Conservation (phyloP, 306 rosid species). For the Prunus fruticosa region DNA sequence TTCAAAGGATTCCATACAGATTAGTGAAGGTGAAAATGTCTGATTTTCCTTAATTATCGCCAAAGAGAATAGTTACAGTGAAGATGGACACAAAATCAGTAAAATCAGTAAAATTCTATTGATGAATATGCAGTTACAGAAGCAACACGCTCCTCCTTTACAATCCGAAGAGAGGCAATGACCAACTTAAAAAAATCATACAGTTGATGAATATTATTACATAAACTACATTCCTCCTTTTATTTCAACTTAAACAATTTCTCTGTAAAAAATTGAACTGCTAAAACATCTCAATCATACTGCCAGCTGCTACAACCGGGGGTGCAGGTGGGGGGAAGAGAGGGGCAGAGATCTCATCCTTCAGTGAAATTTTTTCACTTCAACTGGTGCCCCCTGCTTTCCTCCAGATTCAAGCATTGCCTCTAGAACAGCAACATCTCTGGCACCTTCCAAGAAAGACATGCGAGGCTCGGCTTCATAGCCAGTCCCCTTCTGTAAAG, state of each 20-base stretch:
- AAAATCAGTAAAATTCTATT: not conserved
- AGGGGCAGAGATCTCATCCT: constrained; percentile 10
- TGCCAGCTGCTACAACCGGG: not conserved
- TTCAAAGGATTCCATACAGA: too few relatives aligned
- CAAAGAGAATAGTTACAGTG: not conserved
- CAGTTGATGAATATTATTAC: not conserved
- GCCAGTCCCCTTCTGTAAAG: constrained; percentile 44
- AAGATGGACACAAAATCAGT: too few relatives aligned
- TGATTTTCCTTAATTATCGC: not conserved
- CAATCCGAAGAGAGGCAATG: not conserved
- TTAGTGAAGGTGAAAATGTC: too few relatives aligned
- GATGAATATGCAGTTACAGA: not conserved
- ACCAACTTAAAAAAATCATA: not conserved
- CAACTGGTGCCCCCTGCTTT: constrained; percentile 63
- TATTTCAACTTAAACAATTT: not conserved
- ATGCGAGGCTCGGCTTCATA: constrained; percentile 66
- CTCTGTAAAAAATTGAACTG: not conserved
- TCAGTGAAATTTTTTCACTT: constrained; percentile 63
- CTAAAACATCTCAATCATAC: not conserved
- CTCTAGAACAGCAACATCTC: constrained; percentile 86
- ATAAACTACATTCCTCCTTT: not conserved
- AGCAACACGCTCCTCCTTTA: not conserved
- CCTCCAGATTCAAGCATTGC: constrained; percentile 96
- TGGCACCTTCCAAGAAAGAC: constrained; percentile 83
- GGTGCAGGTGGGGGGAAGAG: not conserved